These are phyloP conservation scores for Brassica hybrid DNA, from an alignment of 441 rosid genomes.

Conservation along the genomic window DNA sequence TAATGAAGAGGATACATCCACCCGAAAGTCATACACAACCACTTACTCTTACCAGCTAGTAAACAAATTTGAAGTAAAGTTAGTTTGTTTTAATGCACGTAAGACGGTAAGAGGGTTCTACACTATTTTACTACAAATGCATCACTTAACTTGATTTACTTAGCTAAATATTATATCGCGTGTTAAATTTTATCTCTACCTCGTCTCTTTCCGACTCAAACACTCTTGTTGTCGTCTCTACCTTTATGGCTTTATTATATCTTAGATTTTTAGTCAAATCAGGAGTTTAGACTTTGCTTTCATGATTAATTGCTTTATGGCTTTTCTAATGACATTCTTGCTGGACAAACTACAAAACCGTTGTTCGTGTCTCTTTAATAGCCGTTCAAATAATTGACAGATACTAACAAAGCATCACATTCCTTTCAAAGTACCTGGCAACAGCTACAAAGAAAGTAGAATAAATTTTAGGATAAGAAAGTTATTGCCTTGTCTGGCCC, in stretches of 20 bases:
- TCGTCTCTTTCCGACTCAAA: neutral
- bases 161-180: too few species aligned
- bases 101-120: neutral
- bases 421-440: slow-evolving; percentile 31
- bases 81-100: neutral
- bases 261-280: neutral
- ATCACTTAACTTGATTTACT: neutral
- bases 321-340: too few species aligned
- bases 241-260: neutral
- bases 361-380: slow-evolving; percentile 22
- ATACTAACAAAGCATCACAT: slow-evolving; percentile 23
- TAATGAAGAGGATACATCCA: neutral
- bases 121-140: neutral
- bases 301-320: too few species aligned
- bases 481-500: slow-evolving; percentile 39
- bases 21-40: neutral
- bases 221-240: neutral
- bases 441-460: slow-evolving; percentile 32
- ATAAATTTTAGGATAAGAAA: slow-evolving; percentile 34
- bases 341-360: slow-evolving; percentile 33
- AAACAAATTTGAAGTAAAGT: neutral
- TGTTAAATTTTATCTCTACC: neutral
- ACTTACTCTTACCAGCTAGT: neutral
- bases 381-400: slow-evolving; percentile 32
- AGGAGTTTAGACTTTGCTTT: slow-evolving; percentile 19